These are phyloP conservation scores for Dactylellina leptospora DNA, from an alignment of 2,329 filamentous ascomycete species.

Conservation along the genomic window DNA sequence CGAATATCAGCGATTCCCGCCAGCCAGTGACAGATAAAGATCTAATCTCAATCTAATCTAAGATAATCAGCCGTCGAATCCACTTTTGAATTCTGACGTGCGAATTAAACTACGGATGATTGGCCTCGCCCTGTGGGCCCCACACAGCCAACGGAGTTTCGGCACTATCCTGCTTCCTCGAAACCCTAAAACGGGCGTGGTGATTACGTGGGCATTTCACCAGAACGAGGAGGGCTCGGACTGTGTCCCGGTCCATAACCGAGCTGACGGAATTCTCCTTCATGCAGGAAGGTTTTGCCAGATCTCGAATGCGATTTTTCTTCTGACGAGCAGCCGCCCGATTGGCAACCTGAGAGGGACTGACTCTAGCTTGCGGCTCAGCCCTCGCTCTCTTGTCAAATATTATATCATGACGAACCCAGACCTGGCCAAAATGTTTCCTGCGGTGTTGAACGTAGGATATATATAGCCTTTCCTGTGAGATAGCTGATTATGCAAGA, in stretches of 20 bases:
- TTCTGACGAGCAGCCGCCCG: too few relatives aligned
- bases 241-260: not conserved
- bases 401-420: too few relatives aligned
- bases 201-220: slow-evolving; percentile 42
- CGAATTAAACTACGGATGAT: slow-evolving; percentile 25
- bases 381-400: too few relatives aligned
- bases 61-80: slow-evolving; percentile 20
- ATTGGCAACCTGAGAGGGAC: too few relatives aligned
- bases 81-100: not conserved
- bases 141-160: slow-evolving; percentile 42
- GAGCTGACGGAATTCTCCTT: not conserved
- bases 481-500: not conserved
- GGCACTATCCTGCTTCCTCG: slow-evolving; percentile 22
- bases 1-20: not conserved
- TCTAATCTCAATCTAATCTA: slow-evolving; percentile 49
- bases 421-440: too few relatives aligned
- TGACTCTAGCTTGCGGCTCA: too few relatives aligned
- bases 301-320: not conserved
- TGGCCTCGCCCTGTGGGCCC: slow-evolving; percentile 6
- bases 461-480: slow-evolving; percentile 7
- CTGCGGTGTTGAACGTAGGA: not conserved
- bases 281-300: not conserved
- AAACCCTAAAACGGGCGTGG: slow-evolving; percentile 29
- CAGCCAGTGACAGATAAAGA: not conserved
- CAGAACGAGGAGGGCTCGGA: not conserved